phyloP scores from a whole-genome alignment of 495 filamentous ascomycete genomes.

The Aspergillus ellipticus region DNA sequence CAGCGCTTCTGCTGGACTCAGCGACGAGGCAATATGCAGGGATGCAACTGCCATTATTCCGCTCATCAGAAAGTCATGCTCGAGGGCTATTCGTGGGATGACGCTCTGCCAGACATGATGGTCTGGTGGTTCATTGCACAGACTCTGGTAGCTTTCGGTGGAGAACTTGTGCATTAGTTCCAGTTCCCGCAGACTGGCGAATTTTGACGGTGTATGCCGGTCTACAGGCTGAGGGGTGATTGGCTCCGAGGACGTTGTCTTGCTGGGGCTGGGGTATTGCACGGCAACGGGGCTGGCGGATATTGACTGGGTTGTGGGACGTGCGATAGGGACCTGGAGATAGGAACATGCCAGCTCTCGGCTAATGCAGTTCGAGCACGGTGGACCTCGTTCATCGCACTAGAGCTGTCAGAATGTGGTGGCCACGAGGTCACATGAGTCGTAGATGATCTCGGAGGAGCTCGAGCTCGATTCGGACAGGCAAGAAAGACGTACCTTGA shows the following conservation, averaged over 20 bases:
- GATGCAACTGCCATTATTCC: slow-evolving; percentile 52
- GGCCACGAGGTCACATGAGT: background rate
- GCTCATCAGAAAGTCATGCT: slow-evolving; percentile 52
- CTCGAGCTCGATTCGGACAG: background rate
- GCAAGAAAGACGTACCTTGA: slow-evolving; percentile 39
- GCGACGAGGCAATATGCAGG: slow-evolving; percentile 46
- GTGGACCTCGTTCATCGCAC: slow-evolving; percentile 46
- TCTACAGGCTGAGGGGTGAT: background rate
- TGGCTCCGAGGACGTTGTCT: background rate
- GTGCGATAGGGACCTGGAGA: slow-evolving; percentile 23
- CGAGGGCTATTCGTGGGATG: slow-evolving; percentile 46
- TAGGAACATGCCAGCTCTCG: slow-evolving; percentile 40
- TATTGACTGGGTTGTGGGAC: slow-evolving; percentile 8
- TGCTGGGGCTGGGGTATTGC: background rate
- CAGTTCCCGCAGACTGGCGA: slow-evolving; percentile 29
- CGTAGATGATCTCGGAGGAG: background rate
- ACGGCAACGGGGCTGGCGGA: slow-evolving; percentile 4
- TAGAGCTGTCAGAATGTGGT: slow-evolving; percentile 16
- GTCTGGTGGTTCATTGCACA: slow-evolving; percentile 26
- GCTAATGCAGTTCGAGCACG: slow-evolving; percentile 42
- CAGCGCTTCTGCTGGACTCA: slow-evolving; percentile 32
- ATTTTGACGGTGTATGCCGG: slow-evolving; percentile 10
- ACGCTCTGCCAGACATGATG: slow-evolving; percentile 34
- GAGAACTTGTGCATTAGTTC: slow-evolving; percentile 44
- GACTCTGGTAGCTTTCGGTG: slow-evolving; percentile 36